These are phyloP conservation scores for Coriaria nepalensis DNA, from an alignment of 306 rosid species.

Conservation along the genomic window DNA sequence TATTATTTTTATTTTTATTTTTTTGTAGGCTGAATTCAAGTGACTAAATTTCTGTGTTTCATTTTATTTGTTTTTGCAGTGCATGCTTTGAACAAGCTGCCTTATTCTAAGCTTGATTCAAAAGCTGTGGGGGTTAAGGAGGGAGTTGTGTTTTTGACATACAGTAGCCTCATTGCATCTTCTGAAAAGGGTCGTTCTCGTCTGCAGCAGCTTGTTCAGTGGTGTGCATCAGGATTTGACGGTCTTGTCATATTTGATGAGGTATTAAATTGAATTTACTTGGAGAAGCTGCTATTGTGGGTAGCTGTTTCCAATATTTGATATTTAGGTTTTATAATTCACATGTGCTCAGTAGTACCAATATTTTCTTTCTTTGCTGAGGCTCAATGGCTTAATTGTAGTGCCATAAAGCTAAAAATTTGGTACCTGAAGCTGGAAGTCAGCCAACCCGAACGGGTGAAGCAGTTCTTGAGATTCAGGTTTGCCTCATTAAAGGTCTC, in stretches of 20 bases:
- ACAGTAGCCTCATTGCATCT: conserved; percentile 93
- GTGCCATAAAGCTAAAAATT: conserved; percentile 98
- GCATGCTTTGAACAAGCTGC: conserved; percentile 96
- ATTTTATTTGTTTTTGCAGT: too few species aligned
- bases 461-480: conserved; percentile 97
- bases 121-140: conserved; percentile 81
- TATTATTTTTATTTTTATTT: neutral
- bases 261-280: conserved; percentile 24
- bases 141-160: conserved; percentile 89
- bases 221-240: conserved; percentile 81
- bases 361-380: conserved; percentile 36
- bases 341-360: conserved; percentile 20
- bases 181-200: conserved; percentile 97
- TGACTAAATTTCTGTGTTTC: conserved; percentile 12
- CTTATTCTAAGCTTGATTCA: conserved; percentile 98
- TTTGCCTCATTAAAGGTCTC: conserved; percentile 20
- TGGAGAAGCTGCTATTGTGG: neutral
- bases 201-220: conserved; percentile 84
- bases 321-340: too few species aligned
- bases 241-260: conserved; percentile 87
- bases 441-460: conserved; percentile 99
- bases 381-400: conserved; percentile 48
- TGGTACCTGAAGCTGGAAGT: conserved; percentile 98
- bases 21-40: conserved; percentile 7
- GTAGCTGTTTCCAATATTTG: conserved; percentile 2